phyloP scores from a whole-genome alignment of 2,329 filamentous ascomycete species.

The Colletotrichum falcatum region DNA sequence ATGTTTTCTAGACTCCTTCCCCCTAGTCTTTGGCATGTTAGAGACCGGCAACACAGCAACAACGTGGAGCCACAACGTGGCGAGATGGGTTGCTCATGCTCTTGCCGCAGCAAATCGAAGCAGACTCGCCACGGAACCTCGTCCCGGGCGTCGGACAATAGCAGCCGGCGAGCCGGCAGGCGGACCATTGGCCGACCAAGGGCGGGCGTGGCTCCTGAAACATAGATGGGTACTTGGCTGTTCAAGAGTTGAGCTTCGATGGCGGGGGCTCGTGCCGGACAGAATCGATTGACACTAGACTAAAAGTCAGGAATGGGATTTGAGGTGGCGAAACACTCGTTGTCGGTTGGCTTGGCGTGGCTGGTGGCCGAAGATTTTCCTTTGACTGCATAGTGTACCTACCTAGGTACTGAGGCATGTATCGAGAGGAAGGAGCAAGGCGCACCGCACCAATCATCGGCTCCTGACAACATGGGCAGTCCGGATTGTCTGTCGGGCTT shows the following conservation, averaged over 20 bases:
- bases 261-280: neutral
- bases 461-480: too few species aligned
- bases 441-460: too few species aligned
- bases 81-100: neutral
- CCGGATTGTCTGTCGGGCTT: neutral
- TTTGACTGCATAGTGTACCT: too few species aligned
- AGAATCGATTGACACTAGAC: neutral
- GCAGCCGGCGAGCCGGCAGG: constrained; percentile 3
- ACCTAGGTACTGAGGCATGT: too few species aligned
- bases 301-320: neutral
- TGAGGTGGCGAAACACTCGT: neutral
- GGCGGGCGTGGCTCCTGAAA: constrained; percentile 4
- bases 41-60: neutral
- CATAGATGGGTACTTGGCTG: neutral
- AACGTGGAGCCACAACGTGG: constrained; percentile 6
- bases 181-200: constrained; percentile 4
- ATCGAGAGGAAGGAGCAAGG: too few species aligned
- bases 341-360: neutral
- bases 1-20: neutral
- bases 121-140: neutral
- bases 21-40: neutral
- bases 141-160: neutral
- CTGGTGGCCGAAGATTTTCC: neutral
- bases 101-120: neutral
- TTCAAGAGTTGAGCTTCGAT: neutral